phyloP scores from a whole-genome alignment of 2,329 filamentous ascomycete genomes.

The Arthrinium phaeospermum region DNA sequence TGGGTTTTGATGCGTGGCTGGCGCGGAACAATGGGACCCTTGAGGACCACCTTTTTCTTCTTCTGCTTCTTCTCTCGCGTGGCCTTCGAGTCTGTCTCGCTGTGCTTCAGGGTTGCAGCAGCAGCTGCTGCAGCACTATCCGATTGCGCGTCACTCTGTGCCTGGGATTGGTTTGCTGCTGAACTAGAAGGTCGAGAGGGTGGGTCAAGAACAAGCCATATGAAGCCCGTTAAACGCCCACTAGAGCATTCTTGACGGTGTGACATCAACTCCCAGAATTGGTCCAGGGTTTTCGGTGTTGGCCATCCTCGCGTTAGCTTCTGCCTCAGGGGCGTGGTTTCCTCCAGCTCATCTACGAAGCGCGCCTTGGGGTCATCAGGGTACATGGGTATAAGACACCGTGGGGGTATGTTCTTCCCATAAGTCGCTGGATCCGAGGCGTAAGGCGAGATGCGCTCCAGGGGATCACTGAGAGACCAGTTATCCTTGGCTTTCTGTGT shows the following conservation, averaged over 20 bases:
- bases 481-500: slow-evolving; percentile 54
- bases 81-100: slow-evolving; percentile 28
- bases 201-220: slow-evolving; percentile 87
- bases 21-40: slow-evolving; percentile 67
- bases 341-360: slow-evolving; percentile 87
- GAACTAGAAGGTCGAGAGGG: slow-evolving; percentile 35
- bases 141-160: slow-evolving; percentile 33
- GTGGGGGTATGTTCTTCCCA: slow-evolving; percentile 67
- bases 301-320: slow-evolving; percentile 76
- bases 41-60: slow-evolving; percentile 55
- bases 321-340: slow-evolving; percentile 61
- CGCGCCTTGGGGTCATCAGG: slow-evolving; percentile 95
- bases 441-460: slow-evolving; percentile 69
- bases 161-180: slow-evolving; percentile 30
- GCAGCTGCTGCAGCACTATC: slow-evolving; percentile 20
- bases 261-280: slow-evolving; percentile 99
- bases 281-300: slow-evolving; percentile 80
- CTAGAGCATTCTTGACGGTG: slow-evolving; percentile 95
- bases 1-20: slow-evolving; percentile 69
- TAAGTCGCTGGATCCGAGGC: slow-evolving; percentile 51
- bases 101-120: slow-evolving; percentile 28
- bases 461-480: slow-evolving; percentile 75
- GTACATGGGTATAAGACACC: slow-evolving; percentile 87
- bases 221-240: slow-evolving; percentile 88
- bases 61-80: slow-evolving; percentile 34